Evolutionary conservation across 164 flowering plant genomes (phyloP).

Genomic region (grape (Vitis vinifera)): ASM3070453v1 NC_081815.1:2373001-2373500

Average conservation of each 20-base stretch:
- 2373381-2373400: too few species aligned
- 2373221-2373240: conserved; percentile 6
- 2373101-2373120: conserved; percentile 38
- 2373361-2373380: too few species aligned
- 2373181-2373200: conserved; percentile 20
- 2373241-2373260: conserved; percentile 6
- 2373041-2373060: conserved; percentile 41
- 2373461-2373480: too few species aligned
- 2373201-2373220: conserved; percentile 15
- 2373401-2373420: too few species aligned
- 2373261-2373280: not conserved
- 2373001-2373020: conserved; percentile 49
- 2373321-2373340: too few species aligned
- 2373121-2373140: conserved; percentile 23
- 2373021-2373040: conserved; percentile 46
- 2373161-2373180: conserved; percentile 41
- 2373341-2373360: too few species aligned
- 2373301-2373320: not conserved
- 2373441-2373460: too few species aligned
- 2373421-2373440: too few species aligned
- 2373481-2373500: too few species aligned
- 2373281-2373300: conserved; percentile 2
- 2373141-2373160: conserved; percentile 32
- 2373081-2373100: conserved; percentile 19
- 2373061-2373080: conserved; percentile 46